Percentiles rank a stretch among this genome's conserved stretches.
Evolutionary conservation across 2,329 filamentous ascomycete species (phyloP).

Genomic region (Pestalotiopsis sp.): DNA sequence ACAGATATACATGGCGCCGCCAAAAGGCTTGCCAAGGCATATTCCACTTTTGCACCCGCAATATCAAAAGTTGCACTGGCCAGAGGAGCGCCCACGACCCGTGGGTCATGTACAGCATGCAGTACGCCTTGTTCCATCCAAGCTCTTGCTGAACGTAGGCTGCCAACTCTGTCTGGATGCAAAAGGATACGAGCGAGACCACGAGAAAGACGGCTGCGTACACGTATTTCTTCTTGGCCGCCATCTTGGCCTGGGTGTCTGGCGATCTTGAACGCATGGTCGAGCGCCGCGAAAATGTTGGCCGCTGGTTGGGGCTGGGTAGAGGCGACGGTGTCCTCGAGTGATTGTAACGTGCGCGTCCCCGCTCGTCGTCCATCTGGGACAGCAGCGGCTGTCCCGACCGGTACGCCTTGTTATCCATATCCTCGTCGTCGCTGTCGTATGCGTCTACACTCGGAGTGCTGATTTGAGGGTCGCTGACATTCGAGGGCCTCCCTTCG

Average conservation of each 20-base stretch:
- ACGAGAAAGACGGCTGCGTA: slow-evolving; percentile 83
- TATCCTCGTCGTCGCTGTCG: slow-evolving; percentile 40
- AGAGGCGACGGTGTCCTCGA: slow-evolving; percentile 26
- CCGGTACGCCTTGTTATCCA: slow-evolving; percentile 42
- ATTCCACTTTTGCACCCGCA: slow-evolving; percentile 77
- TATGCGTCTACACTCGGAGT: slow-evolving; percentile 31
- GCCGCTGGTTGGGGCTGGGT: slow-evolving; percentile 25
- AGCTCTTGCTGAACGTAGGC: slow-evolving; percentile 91
- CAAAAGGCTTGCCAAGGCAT: slow-evolving; percentile 85
- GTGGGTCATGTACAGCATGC: slow-evolving; percentile 98
- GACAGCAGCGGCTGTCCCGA: slow-evolving; percentile 42
- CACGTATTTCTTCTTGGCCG: slow-evolving; percentile 79
- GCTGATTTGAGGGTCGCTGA: background rate
- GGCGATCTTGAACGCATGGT: slow-evolving; percentile 79
- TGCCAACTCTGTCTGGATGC: slow-evolving; percentile 92
- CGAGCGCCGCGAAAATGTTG: slow-evolving; percentile 54
- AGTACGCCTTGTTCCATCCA: slow-evolving; percentile 98
- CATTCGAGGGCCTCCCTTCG: slow-evolving; percentile 14
- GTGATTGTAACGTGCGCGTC: slow-evolving; percentile 25
- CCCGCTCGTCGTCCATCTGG: slow-evolving; percentile 32
- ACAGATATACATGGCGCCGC: slow-evolving; percentile 58
- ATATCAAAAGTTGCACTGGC: slow-evolving; percentile 77
- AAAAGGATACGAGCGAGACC: slow-evolving; percentile 83
- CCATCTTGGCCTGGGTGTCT: slow-evolving; percentile 60
- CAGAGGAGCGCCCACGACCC: slow-evolving; percentile 90